phyloP scores from a whole-genome alignment of 2,329 filamentous ascomycete genomes.

The Sporothrix protearum region DNA sequence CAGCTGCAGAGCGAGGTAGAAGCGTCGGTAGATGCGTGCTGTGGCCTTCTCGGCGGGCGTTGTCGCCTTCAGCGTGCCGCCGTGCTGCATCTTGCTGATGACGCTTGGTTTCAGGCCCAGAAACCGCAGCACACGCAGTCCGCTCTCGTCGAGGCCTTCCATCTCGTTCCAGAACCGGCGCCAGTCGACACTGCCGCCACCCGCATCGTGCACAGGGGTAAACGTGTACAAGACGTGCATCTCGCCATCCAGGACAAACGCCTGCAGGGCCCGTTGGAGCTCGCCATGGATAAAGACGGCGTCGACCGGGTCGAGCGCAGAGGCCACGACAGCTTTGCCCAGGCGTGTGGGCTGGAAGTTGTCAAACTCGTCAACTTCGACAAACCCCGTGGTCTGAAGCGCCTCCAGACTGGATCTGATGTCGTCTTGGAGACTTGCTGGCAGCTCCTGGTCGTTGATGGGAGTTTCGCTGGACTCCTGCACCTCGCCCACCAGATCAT shows the following conservation, averaged over 20 bases:
- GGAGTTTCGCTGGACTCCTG: slow-evolving; percentile 41
- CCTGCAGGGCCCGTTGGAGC: slow-evolving; percentile 61
- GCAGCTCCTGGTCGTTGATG: background rate
- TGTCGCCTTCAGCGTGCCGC: slow-evolving; percentile 60
- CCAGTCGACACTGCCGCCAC: slow-evolving; percentile 58
- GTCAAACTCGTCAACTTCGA: slow-evolving; percentile 48
- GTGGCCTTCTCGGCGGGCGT: slow-evolving; percentile 58
- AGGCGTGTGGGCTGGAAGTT: slow-evolving; percentile 61
- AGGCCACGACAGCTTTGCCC: slow-evolving; percentile 68
- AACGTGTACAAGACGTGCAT: slow-evolving; percentile 78
- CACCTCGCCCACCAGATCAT: slow-evolving; percentile 44
- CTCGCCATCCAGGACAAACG: slow-evolving; percentile 77
- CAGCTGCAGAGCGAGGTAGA: slow-evolving; percentile 73
- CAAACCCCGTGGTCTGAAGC: slow-evolving; percentile 38
- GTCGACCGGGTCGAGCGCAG: slow-evolving; percentile 69
- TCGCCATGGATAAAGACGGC: slow-evolving; percentile 70
- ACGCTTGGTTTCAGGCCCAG: slow-evolving; percentile 65
- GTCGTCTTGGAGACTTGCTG: slow-evolving; percentile 35
- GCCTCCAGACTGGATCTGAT: slow-evolving; percentile 54
- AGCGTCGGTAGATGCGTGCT: slow-evolving; percentile 64
- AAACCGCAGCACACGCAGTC: slow-evolving; percentile 63
- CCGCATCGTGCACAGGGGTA: slow-evolving; percentile 62
- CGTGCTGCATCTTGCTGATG: slow-evolving; percentile 67
- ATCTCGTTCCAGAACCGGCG: slow-evolving; percentile 67
- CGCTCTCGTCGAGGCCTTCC: slow-evolving; percentile 67